Conservation (phyloP, 129 eudicot genomes). For the Solidago caesia region DNA sequence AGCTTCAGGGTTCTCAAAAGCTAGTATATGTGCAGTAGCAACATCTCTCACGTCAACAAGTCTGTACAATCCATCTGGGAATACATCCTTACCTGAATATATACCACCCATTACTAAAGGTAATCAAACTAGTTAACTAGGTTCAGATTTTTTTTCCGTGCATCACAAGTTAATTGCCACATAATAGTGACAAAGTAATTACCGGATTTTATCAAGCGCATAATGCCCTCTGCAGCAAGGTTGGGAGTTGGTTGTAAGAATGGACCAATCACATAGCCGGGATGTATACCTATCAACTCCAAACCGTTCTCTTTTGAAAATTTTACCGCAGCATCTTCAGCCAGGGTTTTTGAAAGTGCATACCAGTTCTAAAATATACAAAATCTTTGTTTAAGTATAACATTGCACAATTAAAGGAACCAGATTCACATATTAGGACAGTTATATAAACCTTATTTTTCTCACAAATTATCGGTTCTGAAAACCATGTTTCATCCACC, state of each 20-base stretch:
- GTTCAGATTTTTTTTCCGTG: background rate
- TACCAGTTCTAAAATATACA: constrained; percentile 30
- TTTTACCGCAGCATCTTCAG: constrained; percentile 45
- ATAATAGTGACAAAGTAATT: background rate
- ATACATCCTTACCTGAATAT: constrained; percentile 34
- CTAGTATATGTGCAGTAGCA: constrained; percentile 46
- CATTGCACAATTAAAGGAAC: background rate
- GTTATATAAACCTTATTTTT: constrained; percentile 33
- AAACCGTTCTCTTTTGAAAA: constrained; percentile 43
- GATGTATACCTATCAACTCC: constrained; percentile 38
- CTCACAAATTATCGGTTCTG: constrained; percentile 41
- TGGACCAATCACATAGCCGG: constrained; percentile 39
- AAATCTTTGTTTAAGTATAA: constrained; percentile 4
- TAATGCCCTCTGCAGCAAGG: constrained; percentile 28
- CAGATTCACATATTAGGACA: background rate
- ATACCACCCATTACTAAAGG: background rate
- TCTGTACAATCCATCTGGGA: constrained; percentile 18
- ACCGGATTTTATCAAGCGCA: constrained; percentile 24
- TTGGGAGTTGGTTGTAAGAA: constrained; percentile 47
- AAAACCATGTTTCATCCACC: constrained; percentile 54
- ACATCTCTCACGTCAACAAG: constrained; percentile 63
- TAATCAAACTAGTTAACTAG: background rate
- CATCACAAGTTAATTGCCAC: background rate
- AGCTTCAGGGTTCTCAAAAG: constrained; percentile 50
- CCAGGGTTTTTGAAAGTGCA: constrained; percentile 42